Base-by-base conservation (phyloP, 805 yeast species). In the Schizosaccharomyces lindneri region DNA sequence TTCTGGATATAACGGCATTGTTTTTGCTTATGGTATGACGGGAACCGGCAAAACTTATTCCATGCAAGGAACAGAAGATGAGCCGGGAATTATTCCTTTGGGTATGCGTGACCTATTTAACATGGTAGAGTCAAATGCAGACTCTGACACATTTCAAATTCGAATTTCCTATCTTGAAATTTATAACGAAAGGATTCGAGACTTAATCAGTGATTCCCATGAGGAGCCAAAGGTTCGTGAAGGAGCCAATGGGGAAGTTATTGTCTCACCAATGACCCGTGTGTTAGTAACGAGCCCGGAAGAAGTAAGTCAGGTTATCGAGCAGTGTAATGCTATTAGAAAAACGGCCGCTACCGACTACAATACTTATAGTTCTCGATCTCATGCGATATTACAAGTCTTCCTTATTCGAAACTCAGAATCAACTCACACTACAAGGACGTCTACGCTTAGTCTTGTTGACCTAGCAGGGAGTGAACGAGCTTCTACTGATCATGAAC, bases 391-490 rank as follows among this genome's bases (percentile, higher is more conserved):
- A 27, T 80, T 90, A 6, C 82, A 85, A 69, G 76, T 93, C 24
- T 75, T 81, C 63, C 69, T 90, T 19, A 59, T 24, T 43, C 62
- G 46, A 55, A 60, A 24, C 36, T 43, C 36, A 48, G 62, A 4
- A 32, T 46, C 61, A 24, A 39, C 55, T 55, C 48, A 59, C 11
- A 41, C 27, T 17, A 24, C 55, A 11, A 62, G 55, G 24, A 71
- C 74, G 48, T 78, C 88, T 43, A 81, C 87, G 0, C 78, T 90
- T 41, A 86, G 90, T 43, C 75, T 90, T 62, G 90, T 97, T 74
- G 98, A 90, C 72, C 77, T 90, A 68, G 98, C 98, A 0, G 98
- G 98, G 36, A 85, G 95, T n/a, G 98, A 90, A 72, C 78, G 85
- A 61, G 95, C 94, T 0, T 80, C 83, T 2, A 73, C 80, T 11